A percentile compares a stretch with the other conserved stretches of the same genome.
Conservation (phyloP, 352 stramenopile species). For the Aphanomyces invadans region DNA sequence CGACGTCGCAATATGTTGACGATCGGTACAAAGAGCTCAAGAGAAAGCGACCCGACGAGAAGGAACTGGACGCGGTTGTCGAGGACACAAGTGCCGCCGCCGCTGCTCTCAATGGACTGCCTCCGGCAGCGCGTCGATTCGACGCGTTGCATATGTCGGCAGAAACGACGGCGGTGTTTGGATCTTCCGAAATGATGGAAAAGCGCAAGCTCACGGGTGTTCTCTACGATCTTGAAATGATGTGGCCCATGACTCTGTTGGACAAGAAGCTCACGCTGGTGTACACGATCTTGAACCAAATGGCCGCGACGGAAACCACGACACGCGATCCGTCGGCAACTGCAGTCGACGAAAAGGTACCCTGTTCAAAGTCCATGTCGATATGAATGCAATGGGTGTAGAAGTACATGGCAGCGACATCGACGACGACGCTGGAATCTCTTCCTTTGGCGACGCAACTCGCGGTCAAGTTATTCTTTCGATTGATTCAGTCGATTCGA, state of each 20-base stretch:
- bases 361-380: no score
- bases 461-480: conserved; percentile 62
- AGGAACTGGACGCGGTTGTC: background rate
- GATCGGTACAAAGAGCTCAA: conserved; percentile 42
- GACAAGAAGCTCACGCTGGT: conserved; percentile 41
- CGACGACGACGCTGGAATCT: conserved; percentile 8
- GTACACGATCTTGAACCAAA: conserved; percentile 27
- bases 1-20: conserved; percentile 38
- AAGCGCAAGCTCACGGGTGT: background rate
- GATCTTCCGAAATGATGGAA: conserved; percentile 20
- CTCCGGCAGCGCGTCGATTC: background rate
- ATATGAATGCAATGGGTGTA: no score
- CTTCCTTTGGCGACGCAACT: conserved; percentile 43
- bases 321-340: background rate
- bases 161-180: background rate
- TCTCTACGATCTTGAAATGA: conserved; percentile 28
- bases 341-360: conserved; percentile 27
- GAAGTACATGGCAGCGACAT: no score
- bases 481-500: conserved; percentile 43
- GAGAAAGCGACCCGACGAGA: conserved; percentile 7
- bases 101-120: background rate
- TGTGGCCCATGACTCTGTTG: conserved; percentile 28
- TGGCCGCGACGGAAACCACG: background rate
- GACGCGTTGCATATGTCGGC: background rate
- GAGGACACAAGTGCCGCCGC: background rate